Evolutionary conservation across 768 basidiomycete species (phyloP).

Genomic region (Russula virescens): DNA sequence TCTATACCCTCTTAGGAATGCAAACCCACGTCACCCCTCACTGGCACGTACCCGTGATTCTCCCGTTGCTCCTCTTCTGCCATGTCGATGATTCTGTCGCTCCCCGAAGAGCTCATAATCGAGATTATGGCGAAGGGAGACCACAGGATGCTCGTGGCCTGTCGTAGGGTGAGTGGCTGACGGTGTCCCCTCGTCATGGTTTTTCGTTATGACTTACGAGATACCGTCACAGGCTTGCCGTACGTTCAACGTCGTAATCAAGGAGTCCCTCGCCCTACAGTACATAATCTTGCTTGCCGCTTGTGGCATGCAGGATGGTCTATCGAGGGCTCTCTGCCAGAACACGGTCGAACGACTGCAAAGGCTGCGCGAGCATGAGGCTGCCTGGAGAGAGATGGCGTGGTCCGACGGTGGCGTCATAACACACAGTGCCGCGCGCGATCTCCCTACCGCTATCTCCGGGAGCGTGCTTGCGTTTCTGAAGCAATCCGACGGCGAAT

Average conservation of each 20-base stretch:
- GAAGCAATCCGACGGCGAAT: neutral
- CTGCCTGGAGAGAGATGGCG: constrained; percentile 16
- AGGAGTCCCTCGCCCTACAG: constrained; percentile 10
- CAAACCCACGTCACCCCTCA: neutral
- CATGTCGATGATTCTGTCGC: constrained; percentile 14
- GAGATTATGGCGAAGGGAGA: constrained; percentile 13
- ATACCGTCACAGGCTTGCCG: constrained; percentile 7
- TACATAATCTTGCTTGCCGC: constrained; percentile 12
- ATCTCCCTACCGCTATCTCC: constrained; percentile 14
- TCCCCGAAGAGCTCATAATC: constrained; percentile 16
- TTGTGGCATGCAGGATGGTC: constrained; percentile 15
- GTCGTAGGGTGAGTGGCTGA: constrained; percentile 2
- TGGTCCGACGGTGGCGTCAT: constrained; percentile 14
- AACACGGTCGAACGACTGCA: constrained; percentile 8
- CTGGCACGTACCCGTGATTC: neutral
- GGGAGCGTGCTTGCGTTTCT: constrained; percentile 19
- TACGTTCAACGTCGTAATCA: constrained; percentile 7
- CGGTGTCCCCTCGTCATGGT: neutral
- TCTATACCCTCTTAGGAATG: neutral
- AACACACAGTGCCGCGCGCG: neutral
- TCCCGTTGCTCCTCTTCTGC: neutral
- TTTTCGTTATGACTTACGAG: neutral
- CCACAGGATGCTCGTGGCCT: constrained; percentile 6
- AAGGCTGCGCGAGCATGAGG: constrained; percentile 12
- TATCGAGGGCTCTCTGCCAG: neutral